phyloP scores from a whole-genome alignment of 2,329 filamentous ascomycete species.

The Clonostachys sp. region DNA sequence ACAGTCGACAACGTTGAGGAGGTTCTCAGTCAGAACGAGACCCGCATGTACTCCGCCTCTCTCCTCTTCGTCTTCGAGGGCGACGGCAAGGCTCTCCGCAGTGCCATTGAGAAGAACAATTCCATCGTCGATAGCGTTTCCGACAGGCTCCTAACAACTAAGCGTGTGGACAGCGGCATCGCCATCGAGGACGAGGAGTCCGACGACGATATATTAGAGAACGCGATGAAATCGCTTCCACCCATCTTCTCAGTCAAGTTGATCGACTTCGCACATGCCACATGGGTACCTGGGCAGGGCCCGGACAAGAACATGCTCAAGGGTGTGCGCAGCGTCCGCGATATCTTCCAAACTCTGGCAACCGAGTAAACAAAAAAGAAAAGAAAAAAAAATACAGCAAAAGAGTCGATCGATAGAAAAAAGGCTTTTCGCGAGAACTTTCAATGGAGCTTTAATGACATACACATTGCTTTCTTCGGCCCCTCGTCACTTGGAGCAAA shows the following conservation, averaged over 20 bases:
- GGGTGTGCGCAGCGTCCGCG: slow-evolving; percentile 67
- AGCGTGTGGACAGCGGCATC: slow-evolving; percentile 53
- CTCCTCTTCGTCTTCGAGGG: slow-evolving; percentile 62
- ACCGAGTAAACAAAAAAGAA: not conserved
- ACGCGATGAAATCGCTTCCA: slow-evolving; percentile 39
- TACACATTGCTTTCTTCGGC: too few relatives aligned
- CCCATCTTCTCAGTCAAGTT: slow-evolving; percentile 77
- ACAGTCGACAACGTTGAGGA: slow-evolving; percentile 49
- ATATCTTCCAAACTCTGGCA: slow-evolving; percentile 65
- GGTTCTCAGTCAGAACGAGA: slow-evolving; percentile 50
- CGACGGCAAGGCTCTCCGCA: slow-evolving; percentile 48
- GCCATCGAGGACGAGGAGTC: slow-evolving; percentile 38
- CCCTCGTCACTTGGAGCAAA: too few relatives aligned
- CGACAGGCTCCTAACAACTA: slow-evolving; percentile 19
- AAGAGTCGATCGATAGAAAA: too few relatives aligned
- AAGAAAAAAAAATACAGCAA: too few relatives aligned
- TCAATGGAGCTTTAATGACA: too few relatives aligned
- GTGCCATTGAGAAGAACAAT: slow-evolving; percentile 51
- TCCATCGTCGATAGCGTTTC: slow-evolving; percentile 46
- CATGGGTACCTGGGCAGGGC: slow-evolving; percentile 75
- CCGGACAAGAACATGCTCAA: slow-evolving; percentile 79
- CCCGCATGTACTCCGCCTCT: slow-evolving; percentile 60
- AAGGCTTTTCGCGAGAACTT: too few relatives aligned
- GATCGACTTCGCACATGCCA: slow-evolving; percentile 95
- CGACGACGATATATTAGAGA: slow-evolving; percentile 28